Evolutionary conservation across 192 early-diverging fungal species (phyloP).

Genomic region (Haplosporangium gracile): DNA sequence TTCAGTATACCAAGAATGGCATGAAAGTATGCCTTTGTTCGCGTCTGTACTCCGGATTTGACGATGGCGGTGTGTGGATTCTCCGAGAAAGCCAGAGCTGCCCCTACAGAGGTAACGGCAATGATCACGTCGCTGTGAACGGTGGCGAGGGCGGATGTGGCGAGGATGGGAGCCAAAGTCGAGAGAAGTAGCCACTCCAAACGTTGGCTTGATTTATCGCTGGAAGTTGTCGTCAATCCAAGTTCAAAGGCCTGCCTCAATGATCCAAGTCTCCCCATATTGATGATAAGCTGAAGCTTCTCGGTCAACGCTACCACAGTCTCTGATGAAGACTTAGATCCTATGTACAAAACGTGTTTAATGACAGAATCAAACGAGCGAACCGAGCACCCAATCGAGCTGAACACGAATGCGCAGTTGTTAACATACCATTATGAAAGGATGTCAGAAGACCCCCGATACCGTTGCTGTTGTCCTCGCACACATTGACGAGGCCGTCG

Average conservation of each 20-base stretch:
- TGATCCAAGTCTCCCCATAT: not conserved
- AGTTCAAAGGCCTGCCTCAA: conserved; percentile 17
- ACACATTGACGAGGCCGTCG: not conserved
- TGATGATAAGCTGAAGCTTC: conserved; percentile 29
- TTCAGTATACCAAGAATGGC: conserved; percentile 21
- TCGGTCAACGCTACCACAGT: conserved; percentile 4
- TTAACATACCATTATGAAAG: conserved; percentile 24
- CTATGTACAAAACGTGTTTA: conserved; percentile 6
- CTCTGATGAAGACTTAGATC: conserved; percentile 15
- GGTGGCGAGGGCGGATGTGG: conserved; percentile 10
- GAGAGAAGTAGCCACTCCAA: conserved; percentile 35
- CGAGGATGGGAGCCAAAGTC: conserved; percentile 22
- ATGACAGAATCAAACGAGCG: not conserved
- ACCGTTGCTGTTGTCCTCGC: conserved; percentile 24
- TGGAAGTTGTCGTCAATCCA: not conserved
- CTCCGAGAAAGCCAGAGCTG: conserved; percentile 24
- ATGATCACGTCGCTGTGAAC: conserved; percentile 25
- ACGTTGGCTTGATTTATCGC: conserved; percentile 33
- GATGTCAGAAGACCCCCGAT: conserved; percentile 12
- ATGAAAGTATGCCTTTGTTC: conserved; percentile 19
- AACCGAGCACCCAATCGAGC: not conserved
- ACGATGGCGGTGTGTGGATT: not conserved
- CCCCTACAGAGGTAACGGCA: conserved; percentile 5
- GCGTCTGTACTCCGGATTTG: not conserved
- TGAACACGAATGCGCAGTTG: not conserved